Conservation (phyloP, 352 stramenopile genomes). For the Phytopythium litorale region DNA sequence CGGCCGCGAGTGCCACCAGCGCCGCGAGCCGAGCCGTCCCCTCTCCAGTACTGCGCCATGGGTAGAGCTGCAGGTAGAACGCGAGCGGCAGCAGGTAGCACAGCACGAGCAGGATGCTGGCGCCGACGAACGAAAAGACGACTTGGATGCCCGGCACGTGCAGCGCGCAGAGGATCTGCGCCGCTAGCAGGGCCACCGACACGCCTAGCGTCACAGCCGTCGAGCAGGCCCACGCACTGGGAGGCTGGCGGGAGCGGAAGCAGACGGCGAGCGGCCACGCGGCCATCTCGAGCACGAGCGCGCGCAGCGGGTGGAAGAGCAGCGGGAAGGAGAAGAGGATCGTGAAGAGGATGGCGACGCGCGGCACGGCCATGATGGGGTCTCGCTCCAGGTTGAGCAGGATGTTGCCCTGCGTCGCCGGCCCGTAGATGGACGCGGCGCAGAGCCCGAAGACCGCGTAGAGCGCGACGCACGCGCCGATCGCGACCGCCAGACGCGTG, state of each 20-base stretch:
- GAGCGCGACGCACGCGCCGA: slow-evolving; percentile 42
- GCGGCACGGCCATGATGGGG: slow-evolving; percentile 64
- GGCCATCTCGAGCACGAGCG: slow-evolving; percentile 59
- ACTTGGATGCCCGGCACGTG: slow-evolving; percentile 58
- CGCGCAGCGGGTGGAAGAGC: slow-evolving; percentile 64
- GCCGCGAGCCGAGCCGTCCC: slow-evolving; percentile 23
- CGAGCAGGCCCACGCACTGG: slow-evolving; percentile 12
- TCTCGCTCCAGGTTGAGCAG: slow-evolving; percentile 73
- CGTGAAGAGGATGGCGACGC: slow-evolving; percentile 59
- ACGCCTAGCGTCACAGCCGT: slow-evolving; percentile 27
- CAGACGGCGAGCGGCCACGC: slow-evolving; percentile 12
- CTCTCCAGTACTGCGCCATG: slow-evolving; percentile 30
- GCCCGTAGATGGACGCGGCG: slow-evolving; percentile 56
- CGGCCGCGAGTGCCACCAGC: slow-evolving; percentile 22
- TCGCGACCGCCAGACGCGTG: slow-evolving; percentile 35
- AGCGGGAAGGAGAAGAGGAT: slow-evolving; percentile 77
- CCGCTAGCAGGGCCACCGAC: slow-evolving; percentile 36
- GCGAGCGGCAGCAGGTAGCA: slow-evolving; percentile 69
- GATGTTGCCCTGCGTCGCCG: slow-evolving; percentile 65
- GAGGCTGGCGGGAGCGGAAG: neutral
- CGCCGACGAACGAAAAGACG: slow-evolving; percentile 75
- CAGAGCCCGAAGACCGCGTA: slow-evolving; percentile 66
- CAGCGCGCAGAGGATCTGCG: slow-evolving; percentile 47
- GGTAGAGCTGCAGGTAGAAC: slow-evolving; percentile 47
- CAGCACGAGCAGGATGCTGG: slow-evolving; percentile 64